These are phyloP conservation scores for Craspedostauros australis DNA, from an alignment of 108 stramenopile species.

Conservation along the genomic window DNA sequence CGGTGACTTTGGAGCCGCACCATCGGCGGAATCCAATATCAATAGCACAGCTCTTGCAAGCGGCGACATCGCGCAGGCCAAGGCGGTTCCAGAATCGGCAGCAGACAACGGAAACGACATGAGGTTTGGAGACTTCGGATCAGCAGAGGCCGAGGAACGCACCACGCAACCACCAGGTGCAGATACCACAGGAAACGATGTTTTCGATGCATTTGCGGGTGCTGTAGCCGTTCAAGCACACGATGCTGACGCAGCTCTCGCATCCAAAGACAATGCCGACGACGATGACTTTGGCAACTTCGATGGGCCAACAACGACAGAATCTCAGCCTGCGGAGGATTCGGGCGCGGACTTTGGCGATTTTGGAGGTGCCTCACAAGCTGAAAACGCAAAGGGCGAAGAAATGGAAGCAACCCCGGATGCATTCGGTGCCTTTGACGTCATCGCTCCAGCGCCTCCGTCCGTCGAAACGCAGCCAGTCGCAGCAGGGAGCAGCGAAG, in stretches of 20 bases:
- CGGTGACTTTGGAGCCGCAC: constrained; percentile 8
- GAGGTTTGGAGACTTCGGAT: too few relatives aligned
- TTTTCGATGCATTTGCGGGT: not conserved
- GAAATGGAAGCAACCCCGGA: not conserved
- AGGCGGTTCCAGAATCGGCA: not conserved
- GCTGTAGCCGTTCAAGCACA: not conserved
- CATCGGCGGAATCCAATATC: too few relatives aligned
- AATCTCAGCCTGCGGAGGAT: not conserved
- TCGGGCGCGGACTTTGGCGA: not conserved
- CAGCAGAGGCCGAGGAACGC: not conserved
- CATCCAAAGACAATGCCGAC: not conserved
- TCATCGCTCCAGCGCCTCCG: not conserved
- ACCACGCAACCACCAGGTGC: not conserved
- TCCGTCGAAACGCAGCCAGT: not conserved
- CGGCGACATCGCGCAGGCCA: too few relatives aligned
- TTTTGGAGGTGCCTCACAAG: not conserved
- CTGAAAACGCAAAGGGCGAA: too few relatives aligned
- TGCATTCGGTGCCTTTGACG: not conserved
- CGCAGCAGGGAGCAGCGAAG: constrained; percentile 4
- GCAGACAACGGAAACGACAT: not conserved
- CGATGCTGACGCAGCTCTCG: not conserved
- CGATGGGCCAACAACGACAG: not conserved
- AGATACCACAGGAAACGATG: not conserved
- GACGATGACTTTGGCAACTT: constrained; percentile 19
- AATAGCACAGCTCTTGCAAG: too few relatives aligned